Evolutionary conservation across 495 filamentous ascomycete species (phyloP), one percentile per base, ranked within the genome.

Genomic region (Letharia columbiana): DNA sequence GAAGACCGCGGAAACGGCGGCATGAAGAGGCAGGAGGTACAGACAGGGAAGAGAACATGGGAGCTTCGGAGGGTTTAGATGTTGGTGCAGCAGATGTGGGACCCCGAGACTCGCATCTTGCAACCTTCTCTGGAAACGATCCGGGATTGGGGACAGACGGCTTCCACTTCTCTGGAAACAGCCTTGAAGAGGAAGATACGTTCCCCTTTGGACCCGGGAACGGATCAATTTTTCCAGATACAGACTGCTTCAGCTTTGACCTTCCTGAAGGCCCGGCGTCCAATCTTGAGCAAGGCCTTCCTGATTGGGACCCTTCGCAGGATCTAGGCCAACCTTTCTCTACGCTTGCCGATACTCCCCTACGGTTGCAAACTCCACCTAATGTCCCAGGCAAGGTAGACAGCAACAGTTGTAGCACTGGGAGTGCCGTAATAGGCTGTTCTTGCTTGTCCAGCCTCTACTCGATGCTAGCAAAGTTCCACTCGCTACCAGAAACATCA

Each of bases 1-100:
- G 85, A 23, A 72, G 85, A 66, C 85, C 84, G 28, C 69, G 83
- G 60, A 87, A 87, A 71, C 77, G 82, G 52, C 77, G 77, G 31
- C 77, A 76, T 61, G 67, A 69, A 35, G 61, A 66, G 10, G 62
- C 66, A 45, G 50, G 12, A 18, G 39, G n/a, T 50, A 60, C 44
- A 65, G 9, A 28, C 33, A 54, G 10, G n/a, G 47, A 18, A 31
- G 40, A 20, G n/a, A 13, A 37, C 8, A 31, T 12, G 5, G 13
- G 28, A 17, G 37, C 17, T 31, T 20, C 23, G 6, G n/a, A 9
- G 18, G 44, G 33, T 28, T 5, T 13, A 35, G 1, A 23, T 35
- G 15, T 18, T 4, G 35, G 10, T 45, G 17, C 10, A 44, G 49
- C 8, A 35, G 62, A 42, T 15, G 23, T 8, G 6, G n/a, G 17